These are phyloP conservation scores for Elsinoe ampelina DNA, from an alignment of 2,329 filamentous ascomycete genomes.

Conservation along the genomic window DNA sequence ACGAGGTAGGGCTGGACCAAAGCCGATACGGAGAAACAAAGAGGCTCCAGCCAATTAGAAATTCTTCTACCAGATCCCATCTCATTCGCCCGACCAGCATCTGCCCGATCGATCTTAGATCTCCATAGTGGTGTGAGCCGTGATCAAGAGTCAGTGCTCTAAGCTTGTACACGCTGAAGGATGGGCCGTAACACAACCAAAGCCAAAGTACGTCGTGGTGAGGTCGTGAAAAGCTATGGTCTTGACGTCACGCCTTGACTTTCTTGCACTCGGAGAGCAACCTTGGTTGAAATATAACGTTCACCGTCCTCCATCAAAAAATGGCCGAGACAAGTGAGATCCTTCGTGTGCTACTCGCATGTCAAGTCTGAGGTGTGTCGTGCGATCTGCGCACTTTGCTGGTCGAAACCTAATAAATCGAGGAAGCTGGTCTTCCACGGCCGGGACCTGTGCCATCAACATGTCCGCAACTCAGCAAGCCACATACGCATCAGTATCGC, in stretches of 20 bases:
- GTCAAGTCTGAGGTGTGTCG: not conserved
- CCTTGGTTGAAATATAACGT: conserved; percentile 3
- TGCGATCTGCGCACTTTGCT: not conserved
- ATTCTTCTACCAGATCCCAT: not conserved
- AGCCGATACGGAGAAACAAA: not conserved
- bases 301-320: not conserved
- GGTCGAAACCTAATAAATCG: no score
- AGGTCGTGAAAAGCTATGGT: not conserved
- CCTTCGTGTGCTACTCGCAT: not conserved
- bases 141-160: not conserved
- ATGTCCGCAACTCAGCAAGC: not conserved
- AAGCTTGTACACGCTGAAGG: not conserved
- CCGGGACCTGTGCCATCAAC: not conserved
- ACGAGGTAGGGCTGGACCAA: not conserved
- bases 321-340: conserved; percentile 1
- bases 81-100: not conserved
- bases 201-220: not conserved
- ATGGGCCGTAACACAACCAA: not conserved
- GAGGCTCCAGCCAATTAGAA: not conserved
- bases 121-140: not conserved
- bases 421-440: not conserved
- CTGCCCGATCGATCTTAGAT: not conserved
- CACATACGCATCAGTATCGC: not conserved
- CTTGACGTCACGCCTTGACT: conserved; percentile 6
- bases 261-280: not conserved